Percentiles rank a stretch among this genome's conserved stretches.
Conservation (phyloP, 164 flowering plant genomes). For the Nymphaea colorata region DNA sequence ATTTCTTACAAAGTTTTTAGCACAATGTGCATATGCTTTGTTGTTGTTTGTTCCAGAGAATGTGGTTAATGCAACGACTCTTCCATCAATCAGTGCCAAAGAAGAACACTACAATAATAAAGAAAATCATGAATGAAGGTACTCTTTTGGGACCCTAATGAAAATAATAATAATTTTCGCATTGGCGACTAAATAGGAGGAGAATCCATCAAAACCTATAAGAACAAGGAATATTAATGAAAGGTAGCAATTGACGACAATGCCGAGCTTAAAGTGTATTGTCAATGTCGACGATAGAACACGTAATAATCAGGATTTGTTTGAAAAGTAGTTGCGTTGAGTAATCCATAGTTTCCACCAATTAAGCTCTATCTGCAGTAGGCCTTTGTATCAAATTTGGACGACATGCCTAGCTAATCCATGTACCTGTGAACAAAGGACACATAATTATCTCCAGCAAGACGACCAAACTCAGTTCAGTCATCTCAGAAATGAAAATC, state of each 20-base stretch:
- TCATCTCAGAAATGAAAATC: too few relatives aligned
- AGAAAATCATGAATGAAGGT: too few relatives aligned
- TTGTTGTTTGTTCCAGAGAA: conserved; percentile 43
- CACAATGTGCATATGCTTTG: conserved; percentile 73
- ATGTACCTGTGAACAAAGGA: conserved; percentile 44
- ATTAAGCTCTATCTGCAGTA: conserved; percentile 78
- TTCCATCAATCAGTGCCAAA: conserved; percentile 87
- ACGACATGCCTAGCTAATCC: conserved; percentile 83
- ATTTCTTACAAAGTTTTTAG: conserved; percentile 55
- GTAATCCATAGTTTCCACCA: conserved; percentile 85
- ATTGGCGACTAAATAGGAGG: too few relatives aligned
- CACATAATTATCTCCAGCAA: not conserved
- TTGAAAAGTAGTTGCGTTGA: conserved; percentile 48
- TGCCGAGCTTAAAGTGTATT: too few relatives aligned
- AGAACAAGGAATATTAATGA: too few relatives aligned
- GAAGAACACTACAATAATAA: conserved; percentile 59
- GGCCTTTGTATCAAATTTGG: conserved; percentile 53
- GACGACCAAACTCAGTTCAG: not conserved
- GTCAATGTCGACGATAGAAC: not conserved
- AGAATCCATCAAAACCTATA: too few relatives aligned
- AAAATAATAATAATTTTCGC: too few relatives aligned
- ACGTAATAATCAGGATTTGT: conserved; percentile 94
- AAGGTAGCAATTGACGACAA: too few relatives aligned
- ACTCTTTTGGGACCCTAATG: too few relatives aligned
- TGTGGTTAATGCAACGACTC: conserved; percentile 41